Evolutionary conservation across 495 filamentous ascomycete species (phyloP), one percentile per base, ranked within the genome.

Genomic region (Pyronema domesticum): DNA sequence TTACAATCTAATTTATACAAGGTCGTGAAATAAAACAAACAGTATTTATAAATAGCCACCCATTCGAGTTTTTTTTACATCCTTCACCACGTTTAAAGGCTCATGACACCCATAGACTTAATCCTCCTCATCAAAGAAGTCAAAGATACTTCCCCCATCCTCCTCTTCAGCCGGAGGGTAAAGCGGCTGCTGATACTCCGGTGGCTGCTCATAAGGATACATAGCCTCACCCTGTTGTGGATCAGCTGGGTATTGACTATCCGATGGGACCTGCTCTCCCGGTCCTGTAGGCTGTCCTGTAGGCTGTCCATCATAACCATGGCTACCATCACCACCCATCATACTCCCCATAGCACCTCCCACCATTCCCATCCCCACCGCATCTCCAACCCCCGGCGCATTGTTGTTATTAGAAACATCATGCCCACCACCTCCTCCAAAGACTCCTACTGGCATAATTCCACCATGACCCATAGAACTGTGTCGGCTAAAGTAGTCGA

Each of bases 401-500:
- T 66, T 71, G 33, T 67, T 64, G 7, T 47, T 65, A 10, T 44
- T 68, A n/a, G 56, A 65, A 18, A 13, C 75, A 69, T n/a, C 69
- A 35, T 50, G 23, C 5, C 23, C 23, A 30, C 23, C 18, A 13
- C 47, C 47, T 69, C 55, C 67, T 61, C 0, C 74, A 75, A 53
- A 80, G 70, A 75, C 74, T 80, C 14, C 55, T 30, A 81, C 43
- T 0, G 79, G 80, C 68, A 79, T 73, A 54, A 78, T 74, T 72
- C 70, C 72, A 19, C 74, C 72, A 8, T 69, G 54, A 6, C 69
- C 62, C 17, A 50, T 36, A 11, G 47, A 50, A 45, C 73, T 77
- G 53, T 80, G 73, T 3, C 79, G 72, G 57, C 78, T 81, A 67
- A 85, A 85, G 61, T 83, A 85, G 63, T 85, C 81, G 55, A 83